Evolutionary conservation across 1,284 basidiomycete genomes (phyloP).

Genomic region (Hemileccinum hortonii): DNA sequence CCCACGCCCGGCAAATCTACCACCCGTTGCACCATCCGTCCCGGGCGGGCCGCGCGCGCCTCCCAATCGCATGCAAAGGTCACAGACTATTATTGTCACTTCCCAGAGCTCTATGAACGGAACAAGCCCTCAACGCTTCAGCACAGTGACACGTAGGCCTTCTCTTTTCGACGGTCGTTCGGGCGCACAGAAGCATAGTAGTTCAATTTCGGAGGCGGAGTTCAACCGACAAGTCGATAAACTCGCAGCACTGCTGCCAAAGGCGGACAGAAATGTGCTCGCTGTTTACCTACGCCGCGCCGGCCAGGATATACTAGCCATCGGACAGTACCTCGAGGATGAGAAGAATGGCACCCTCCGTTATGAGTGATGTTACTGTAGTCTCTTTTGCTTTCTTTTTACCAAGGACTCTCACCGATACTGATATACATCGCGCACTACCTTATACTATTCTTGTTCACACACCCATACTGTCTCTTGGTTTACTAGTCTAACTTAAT

Average conservation of each 20-base stretch:
- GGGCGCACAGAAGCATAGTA: constrained; percentile 8
- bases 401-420: constrained; percentile 6
- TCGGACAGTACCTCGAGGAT: constrained; percentile 85
- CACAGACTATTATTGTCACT: constrained; percentile 61
- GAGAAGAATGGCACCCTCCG: constrained; percentile 73
- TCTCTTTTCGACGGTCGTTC: constrained; percentile 45
- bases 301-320: constrained; percentile 79
- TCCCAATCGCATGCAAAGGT: constrained; percentile 59
- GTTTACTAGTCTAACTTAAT: constrained; percentile 26
- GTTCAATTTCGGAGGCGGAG: constrained; percentile 33
- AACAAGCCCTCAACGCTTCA: constrained; percentile 39
- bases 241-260: constrained; percentile 72
- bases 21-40: constrained; percentile 47
- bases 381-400: background rate
- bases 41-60: constrained; percentile 76
- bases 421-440: constrained; percentile 18
- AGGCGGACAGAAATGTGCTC: constrained; percentile 68
- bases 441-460: constrained; percentile 8
- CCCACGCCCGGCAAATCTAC: constrained; percentile 40
- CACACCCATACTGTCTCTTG: constrained; percentile 11
- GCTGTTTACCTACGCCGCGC: constrained; percentile 71
- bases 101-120: constrained; percentile 38
- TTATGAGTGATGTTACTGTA: constrained; percentile 31
- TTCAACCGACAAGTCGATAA: constrained; percentile 69
- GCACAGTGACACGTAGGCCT: constrained; percentile 47